Conservation (phyloP, 441 rosid genomes). For the Pelargonium myrrhifolium region DNA sequence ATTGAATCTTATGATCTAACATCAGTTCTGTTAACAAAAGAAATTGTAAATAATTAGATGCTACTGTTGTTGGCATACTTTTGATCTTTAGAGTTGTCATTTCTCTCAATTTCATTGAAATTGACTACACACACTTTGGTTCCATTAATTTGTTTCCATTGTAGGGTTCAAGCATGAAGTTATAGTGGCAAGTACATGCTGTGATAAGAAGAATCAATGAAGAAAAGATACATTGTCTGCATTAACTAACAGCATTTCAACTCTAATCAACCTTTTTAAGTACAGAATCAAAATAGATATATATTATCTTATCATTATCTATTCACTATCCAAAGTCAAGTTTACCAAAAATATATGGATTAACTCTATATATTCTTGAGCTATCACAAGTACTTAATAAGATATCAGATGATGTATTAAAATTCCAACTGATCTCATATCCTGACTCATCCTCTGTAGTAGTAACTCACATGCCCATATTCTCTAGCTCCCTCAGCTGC, state of each 20-base stretch:
- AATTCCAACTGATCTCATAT: too few relatives aligned
- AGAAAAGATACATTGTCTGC: neutral
- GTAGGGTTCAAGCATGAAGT: conserved; percentile 5
- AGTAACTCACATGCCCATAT: conserved; percentile 11
- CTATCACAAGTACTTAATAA: neutral
- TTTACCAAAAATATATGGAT: neutral
- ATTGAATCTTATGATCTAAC: too few relatives aligned
- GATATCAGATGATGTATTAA: conserved; percentile 4
- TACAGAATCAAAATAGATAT: neutral
- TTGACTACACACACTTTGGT: conserved; percentile 23
- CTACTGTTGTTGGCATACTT: too few relatives aligned
- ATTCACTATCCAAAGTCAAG: neutral
- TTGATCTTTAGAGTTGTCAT: conserved; percentile 21
- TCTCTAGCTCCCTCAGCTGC: conserved; percentile 40
- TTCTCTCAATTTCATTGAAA: conserved; percentile 23
- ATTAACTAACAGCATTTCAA: neutral
- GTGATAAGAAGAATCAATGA: neutral
- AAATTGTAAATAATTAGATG: too few relatives aligned
- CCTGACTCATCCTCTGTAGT: too few relatives aligned
- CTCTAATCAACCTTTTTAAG: conserved; percentile 1
- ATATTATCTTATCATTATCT: neutral
- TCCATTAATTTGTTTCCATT: conserved; percentile 12
- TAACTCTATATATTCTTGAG: neutral
- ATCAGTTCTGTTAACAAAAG: too few relatives aligned
- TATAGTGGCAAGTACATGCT: neutral